phyloP scores from a whole-genome alignment of 2,329 filamentous ascomycete species.

The Thielaviopsis musarum region DNA sequence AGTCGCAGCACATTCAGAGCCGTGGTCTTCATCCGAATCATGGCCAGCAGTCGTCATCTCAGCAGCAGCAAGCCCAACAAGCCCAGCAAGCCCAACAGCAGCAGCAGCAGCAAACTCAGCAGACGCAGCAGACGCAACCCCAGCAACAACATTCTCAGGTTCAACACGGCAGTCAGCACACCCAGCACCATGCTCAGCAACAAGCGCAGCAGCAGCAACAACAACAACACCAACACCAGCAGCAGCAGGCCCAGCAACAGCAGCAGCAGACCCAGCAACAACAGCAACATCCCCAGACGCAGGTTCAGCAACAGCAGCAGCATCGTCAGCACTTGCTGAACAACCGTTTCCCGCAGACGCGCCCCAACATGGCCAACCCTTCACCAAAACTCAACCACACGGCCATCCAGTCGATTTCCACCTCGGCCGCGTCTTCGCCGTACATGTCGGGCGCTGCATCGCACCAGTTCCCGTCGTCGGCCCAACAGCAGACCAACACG shows the following conservation, averaged over 20 bases:
- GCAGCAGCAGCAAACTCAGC: constrained; percentile 5
- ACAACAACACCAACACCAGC: constrained; percentile 3
- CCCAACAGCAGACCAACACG: not conserved
- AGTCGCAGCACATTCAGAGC: constrained; percentile 2
- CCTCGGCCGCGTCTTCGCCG: constrained; percentile 1
- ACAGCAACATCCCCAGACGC: too few relatives aligned
- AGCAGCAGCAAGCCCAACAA: constrained; percentile 1
- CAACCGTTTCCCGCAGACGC: not conserved
- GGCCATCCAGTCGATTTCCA: constrained; percentile 1
- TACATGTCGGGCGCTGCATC: constrained; percentile 3
- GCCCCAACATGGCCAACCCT: not conserved
- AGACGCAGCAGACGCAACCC: constrained; percentile 12
- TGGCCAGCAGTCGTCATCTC: constrained; percentile 10
- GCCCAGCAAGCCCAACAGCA: constrained; percentile 14
- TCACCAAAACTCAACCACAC: constrained; percentile 7
- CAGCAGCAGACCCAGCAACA: constrained; percentile 5
- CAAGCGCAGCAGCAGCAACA: not conserved
- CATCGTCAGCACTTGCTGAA: constrained; percentile 7
- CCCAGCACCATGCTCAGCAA: constrained; percentile 9
- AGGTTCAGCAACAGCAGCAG: too few relatives aligned
- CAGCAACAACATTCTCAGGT: constrained; percentile 6
- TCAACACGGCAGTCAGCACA: not conserved
- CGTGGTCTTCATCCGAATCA: constrained; percentile 4
- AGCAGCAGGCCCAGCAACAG: constrained; percentile 11
- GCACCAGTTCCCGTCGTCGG: constrained; percentile 2